phyloP scores from a whole-genome alignment of 805 yeast species.

The Cyberlindnera nakhonratchasimensis region DNA sequence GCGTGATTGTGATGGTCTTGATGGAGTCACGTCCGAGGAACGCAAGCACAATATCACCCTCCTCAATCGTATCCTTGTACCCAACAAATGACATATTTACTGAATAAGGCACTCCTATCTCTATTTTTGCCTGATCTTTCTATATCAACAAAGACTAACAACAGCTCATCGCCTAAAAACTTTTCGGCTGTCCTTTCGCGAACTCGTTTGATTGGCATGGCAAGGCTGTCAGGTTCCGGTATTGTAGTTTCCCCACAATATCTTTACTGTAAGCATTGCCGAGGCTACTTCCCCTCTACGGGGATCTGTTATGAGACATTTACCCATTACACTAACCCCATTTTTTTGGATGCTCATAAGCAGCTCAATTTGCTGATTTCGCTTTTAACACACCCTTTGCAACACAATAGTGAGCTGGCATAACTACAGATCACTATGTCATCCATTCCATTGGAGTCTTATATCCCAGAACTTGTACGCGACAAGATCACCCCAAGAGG shows the following conservation, averaged over 20 bases:
- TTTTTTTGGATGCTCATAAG: not conserved
- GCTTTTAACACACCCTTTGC: too few species aligned
- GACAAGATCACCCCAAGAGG: constrained; percentile 34
- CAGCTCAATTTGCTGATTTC: not conserved
- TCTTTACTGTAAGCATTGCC: not conserved
- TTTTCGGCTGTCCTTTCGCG: constrained; percentile 2
- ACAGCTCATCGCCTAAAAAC: constrained; percentile 6
- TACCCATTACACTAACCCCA: not conserved
- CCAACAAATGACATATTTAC: constrained; percentile 35
- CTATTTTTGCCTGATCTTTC: not conserved
- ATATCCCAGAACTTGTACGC: constrained; percentile 35
- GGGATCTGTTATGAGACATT: too few species aligned
- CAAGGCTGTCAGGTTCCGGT: not conserved
- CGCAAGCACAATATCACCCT: constrained; percentile 82
- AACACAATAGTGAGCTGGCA: not conserved
- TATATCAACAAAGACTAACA: too few species aligned
- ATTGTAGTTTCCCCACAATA: not conserved
- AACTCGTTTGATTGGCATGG: constrained; percentile 3
- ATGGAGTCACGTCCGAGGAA: constrained; percentile 79
- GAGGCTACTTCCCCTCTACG: too few species aligned
- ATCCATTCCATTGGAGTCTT: constrained; percentile 20
- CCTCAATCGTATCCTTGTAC: constrained; percentile 67
- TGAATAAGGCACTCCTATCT: too few species aligned
- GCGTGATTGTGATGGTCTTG: constrained; percentile 64
- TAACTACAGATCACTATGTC: not conserved